Conservation (phyloP, 2,329 filamentous ascomycete species). For the Tolypocladium ophioglossoides region DNA sequence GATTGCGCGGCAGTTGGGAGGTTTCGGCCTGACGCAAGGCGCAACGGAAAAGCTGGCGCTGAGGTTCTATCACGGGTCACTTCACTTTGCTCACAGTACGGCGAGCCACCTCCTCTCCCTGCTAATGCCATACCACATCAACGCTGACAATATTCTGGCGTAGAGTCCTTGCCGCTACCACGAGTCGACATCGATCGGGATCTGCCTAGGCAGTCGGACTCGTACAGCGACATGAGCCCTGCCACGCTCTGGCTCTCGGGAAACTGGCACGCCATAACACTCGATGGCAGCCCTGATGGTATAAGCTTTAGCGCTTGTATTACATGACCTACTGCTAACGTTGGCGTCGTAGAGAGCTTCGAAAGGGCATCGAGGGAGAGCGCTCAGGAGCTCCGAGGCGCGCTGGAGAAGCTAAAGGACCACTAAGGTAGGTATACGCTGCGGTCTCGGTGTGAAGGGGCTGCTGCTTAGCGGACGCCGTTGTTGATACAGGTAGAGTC, state of each 20-base stretch:
- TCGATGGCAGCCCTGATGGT: not conserved
- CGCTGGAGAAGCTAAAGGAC: not conserved
- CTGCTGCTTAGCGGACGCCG: too few relatives aligned
- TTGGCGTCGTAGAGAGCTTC: not conserved
- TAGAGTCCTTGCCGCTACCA: not conserved
- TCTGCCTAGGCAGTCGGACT: not conserved
- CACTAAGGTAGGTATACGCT: too few relatives aligned
- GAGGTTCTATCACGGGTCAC: not conserved
- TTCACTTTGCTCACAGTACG: not conserved
- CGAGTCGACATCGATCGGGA: not conserved
- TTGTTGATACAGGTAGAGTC: too few relatives aligned
- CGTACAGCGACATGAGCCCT: not conserved
- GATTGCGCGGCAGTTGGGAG: not conserved
- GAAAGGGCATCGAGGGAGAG: not conserved
- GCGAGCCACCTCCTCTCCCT: not conserved
- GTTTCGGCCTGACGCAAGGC: not conserved
- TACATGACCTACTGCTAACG: too few relatives aligned
- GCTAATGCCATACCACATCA: not conserved
- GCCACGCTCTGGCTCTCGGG: not conserved
- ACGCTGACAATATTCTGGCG: not conserved
- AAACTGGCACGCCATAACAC: not conserved
- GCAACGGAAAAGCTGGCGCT: not conserved
- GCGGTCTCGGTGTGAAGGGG: too few relatives aligned
- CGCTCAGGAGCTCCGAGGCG: not conserved
- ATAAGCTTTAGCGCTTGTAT: too few relatives aligned